Percentiles rank a stretch among this genome's conserved stretches.
These are phyloP conservation scores for Cardamine occulta DNA, from an alignment of 345 rosid genomes.

Conservation along the genomic window DNA sequence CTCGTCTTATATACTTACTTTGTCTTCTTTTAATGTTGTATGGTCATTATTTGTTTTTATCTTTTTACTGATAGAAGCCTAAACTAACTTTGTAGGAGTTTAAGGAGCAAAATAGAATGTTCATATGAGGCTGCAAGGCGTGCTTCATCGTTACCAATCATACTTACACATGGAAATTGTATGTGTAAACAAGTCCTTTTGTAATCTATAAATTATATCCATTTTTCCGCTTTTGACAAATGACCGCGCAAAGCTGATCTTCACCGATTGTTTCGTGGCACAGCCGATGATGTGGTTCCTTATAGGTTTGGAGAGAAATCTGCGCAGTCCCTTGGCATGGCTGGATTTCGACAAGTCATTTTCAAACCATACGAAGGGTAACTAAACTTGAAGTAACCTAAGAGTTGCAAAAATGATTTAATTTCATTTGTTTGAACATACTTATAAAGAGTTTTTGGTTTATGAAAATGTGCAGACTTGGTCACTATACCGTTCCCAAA, in stretches of 20 bases:
- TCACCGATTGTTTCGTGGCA: constrained; percentile 16
- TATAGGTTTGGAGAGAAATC: constrained; percentile 82
- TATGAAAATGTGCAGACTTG: constrained; percentile 62
- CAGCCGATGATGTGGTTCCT: constrained; percentile 85
- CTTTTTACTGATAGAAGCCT: constrained; percentile 7
- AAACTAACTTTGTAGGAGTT: constrained; percentile 47
- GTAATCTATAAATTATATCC: background rate
- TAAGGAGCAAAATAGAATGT: constrained; percentile 62
- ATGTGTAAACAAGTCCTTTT: constrained; percentile 28
- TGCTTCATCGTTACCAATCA: constrained; percentile 67
- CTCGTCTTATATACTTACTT: background rate
- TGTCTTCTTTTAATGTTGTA: constrained; percentile 1
- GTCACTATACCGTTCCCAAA: constrained; percentile 84
- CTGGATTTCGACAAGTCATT: constrained; percentile 70
- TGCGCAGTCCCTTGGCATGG: constrained; percentile 55
- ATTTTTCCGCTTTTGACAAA: background rate
- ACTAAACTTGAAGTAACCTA: background rate
- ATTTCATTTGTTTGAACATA: constrained; percentile 23
- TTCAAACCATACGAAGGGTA: constrained; percentile 85
- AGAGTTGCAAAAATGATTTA: background rate
- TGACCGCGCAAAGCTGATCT: constrained; percentile 15
- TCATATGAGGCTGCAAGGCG: constrained; percentile 69
- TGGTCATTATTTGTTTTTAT: background rate
- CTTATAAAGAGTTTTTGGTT: constrained; percentile 6
- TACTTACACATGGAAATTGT: constrained; percentile 72